Conservation (phyloP, 805 yeast species). For the Maudiozyma barnettii region DNA sequence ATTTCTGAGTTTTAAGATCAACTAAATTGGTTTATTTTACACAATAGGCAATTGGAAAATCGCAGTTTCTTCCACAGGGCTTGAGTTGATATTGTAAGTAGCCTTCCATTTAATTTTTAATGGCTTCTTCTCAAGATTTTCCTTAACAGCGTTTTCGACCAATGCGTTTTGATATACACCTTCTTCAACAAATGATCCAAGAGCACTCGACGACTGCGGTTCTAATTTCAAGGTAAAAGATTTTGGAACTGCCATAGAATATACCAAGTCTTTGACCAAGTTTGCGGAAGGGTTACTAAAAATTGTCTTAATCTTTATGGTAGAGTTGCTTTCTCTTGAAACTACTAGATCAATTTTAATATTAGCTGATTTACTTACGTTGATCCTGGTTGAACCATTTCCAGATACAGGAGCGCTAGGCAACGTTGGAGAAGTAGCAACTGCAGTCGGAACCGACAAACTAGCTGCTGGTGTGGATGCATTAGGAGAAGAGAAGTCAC, state of each 20-base stretch:
- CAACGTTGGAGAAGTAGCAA: background rate
- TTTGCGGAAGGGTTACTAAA: constrained; percentile 43
- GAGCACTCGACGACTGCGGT: constrained; percentile 49
- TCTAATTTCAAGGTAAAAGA: constrained; percentile 45
- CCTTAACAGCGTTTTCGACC: constrained; percentile 30
- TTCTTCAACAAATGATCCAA: constrained; percentile 40
- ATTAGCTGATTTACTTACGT: constrained; percentile 36
- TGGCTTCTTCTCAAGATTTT: constrained; percentile 21
- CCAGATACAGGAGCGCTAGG: constrained; percentile 6
- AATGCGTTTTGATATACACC: constrained; percentile 43
- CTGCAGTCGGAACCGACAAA: background rate
- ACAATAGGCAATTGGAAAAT: constrained; percentile 34
- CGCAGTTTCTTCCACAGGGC: constrained; percentile 46
- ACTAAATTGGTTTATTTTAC: background rate
- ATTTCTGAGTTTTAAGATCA: background rate
- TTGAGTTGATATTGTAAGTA: constrained; percentile 43
- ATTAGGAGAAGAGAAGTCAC: constrained; percentile 5
- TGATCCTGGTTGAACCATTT: constrained; percentile 11
- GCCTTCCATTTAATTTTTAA: constrained; percentile 72
- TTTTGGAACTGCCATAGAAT: constrained; percentile 66
- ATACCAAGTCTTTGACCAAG: constrained; percentile 42
- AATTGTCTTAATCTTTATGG: constrained; percentile 37
- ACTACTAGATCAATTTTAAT: constrained; percentile 43
- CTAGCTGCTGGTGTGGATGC: background rate
- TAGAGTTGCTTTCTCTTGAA: constrained; percentile 29